These are phyloP conservation scores for Acer negundo DNA, from an alignment of 345 rosid species.

Conservation along the genomic window DNA sequence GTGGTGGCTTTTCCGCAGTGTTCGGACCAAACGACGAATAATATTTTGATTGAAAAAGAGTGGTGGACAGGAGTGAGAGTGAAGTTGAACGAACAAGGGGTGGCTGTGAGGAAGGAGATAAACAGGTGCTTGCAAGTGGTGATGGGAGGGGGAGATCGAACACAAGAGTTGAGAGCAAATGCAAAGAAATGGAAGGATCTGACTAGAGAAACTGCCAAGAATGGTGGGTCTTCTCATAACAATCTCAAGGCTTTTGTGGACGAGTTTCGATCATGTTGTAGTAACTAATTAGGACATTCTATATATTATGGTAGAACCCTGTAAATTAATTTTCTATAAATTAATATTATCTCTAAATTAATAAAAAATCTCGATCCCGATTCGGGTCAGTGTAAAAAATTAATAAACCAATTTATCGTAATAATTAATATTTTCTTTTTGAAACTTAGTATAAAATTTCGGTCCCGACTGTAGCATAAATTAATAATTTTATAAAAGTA, in stretches of 20 bases:
- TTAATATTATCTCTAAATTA: too few relatives aligned
- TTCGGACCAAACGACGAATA: slow-evolving; percentile 58
- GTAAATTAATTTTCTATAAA: too few relatives aligned
- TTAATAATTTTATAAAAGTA: too few relatives aligned
- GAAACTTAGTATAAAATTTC: too few relatives aligned
- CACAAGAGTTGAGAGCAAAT: slow-evolving; percentile 41
- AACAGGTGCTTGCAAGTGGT: slow-evolving; percentile 58
- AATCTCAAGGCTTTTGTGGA: slow-evolving; percentile 55
- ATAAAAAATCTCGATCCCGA: too few relatives aligned
- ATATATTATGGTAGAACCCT: too few relatives aligned
- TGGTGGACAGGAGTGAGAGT: slow-evolving; percentile 66
- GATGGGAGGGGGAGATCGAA: slow-evolving; percentile 44
- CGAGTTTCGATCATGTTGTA: slow-evolving; percentile 13
- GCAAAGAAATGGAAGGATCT: slow-evolving; percentile 52
- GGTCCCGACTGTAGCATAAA: too few relatives aligned
- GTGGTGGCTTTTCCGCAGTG: slow-evolving; percentile 71
- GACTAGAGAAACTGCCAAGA: slow-evolving; percentile 42
- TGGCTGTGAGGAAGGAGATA: slow-evolving; percentile 54
- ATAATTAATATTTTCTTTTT: too few relatives aligned
- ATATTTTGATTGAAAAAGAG: slow-evolving; percentile 52
- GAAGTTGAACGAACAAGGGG: slow-evolving; percentile 38
- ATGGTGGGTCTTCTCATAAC: slow-evolving; percentile 54
- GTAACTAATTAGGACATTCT: too few relatives aligned
- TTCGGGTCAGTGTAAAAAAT: too few relatives aligned
- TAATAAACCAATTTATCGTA: too few relatives aligned